phyloP scores from a whole-genome alignment of 331 rosid species.

The Malus hybrid region DNA sequence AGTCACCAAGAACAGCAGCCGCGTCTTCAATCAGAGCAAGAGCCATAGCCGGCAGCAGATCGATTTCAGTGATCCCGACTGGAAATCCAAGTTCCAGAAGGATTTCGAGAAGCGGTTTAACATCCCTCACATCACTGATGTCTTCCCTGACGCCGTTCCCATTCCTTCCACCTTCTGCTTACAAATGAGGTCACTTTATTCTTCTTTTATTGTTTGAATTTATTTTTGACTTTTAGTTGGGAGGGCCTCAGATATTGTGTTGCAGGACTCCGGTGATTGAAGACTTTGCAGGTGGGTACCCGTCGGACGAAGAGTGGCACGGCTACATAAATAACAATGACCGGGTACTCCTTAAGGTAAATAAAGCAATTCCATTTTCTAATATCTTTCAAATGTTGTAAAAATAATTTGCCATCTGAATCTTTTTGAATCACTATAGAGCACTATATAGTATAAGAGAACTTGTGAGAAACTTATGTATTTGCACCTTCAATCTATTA shows the following conservation, averaged over 20 bases:
- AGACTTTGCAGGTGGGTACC: constrained; percentile 55
- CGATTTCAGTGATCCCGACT: constrained; percentile 76
- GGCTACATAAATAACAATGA: constrained; percentile 89
- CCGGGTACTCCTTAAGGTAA: constrained; percentile 92
- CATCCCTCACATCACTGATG: constrained; percentile 75
- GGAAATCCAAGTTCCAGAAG: constrained; percentile 70
- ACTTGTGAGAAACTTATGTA: background rate
- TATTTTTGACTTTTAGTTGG: background rate
- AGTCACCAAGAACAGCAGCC: constrained; percentile 1
- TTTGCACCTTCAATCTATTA: background rate
- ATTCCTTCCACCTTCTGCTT: constrained; percentile 95
- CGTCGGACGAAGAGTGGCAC: constrained; percentile 89
- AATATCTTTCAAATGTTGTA: background rate
- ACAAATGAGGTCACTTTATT: constrained; percentile 58
- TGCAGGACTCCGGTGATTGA: constrained; percentile 67
- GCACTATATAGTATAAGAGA: background rate
- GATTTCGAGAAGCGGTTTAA: constrained; percentile 73
- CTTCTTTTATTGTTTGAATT: background rate
- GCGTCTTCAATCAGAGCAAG: constrained; percentile 23
- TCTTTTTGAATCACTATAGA: background rate
- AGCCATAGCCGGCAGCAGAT: constrained; percentile 21
- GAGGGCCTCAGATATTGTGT: background rate
- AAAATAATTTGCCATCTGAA: background rate
- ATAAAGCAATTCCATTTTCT: background rate
- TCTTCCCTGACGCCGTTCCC: constrained; percentile 47